These are phyloP conservation scores for Candida cerambycidarum DNA, from an alignment of 805 yeast genomes.

Conservation along the genomic window DNA sequence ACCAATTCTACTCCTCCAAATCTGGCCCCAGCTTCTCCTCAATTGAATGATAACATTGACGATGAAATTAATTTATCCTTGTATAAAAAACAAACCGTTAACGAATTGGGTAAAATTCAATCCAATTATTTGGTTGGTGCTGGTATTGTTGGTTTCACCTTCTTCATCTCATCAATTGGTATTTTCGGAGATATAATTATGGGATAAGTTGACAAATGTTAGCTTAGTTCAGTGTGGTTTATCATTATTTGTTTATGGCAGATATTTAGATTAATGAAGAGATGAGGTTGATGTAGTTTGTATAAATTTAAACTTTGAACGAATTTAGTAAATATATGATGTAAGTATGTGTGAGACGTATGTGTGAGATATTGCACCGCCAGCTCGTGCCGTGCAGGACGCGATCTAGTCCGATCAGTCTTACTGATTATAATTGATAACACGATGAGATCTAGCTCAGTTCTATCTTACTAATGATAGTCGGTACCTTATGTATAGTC, in stretches of 20 bases:
- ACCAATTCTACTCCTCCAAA: conserved; percentile 19
- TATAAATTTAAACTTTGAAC: neutral
- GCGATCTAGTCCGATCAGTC: too few relatives aligned
- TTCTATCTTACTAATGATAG: too few relatives aligned
- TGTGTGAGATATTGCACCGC: too few relatives aligned
- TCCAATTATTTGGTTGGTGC: conserved; percentile 41
- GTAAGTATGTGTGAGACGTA: neutral
- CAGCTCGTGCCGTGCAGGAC: too few relatives aligned
- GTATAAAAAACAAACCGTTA: conserved; percentile 31
- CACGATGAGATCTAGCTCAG: too few relatives aligned
- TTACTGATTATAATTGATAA: too few relatives aligned
- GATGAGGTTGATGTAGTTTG: neutral
- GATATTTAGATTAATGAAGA: neutral
- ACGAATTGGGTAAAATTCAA: conserved; percentile 28
- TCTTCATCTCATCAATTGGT: conserved; percentile 53
- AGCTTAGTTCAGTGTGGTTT: too few relatives aligned
- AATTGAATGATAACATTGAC: conserved; percentile 16
- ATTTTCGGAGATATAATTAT: conserved; percentile 49
- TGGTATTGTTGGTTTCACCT: conserved; percentile 44
- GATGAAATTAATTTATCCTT: conserved; percentile 24
- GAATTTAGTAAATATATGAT: conserved; percentile 4
- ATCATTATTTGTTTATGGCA: too few relatives aligned
- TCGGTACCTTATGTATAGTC: too few relatives aligned
- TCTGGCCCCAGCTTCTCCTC: conserved; percentile 13
- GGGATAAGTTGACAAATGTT: too few relatives aligned